Evolutionary conservation across 2,329 filamentous ascomycete genomes (phyloP).

Genomic region (Metarhizium robertsii): DNA sequence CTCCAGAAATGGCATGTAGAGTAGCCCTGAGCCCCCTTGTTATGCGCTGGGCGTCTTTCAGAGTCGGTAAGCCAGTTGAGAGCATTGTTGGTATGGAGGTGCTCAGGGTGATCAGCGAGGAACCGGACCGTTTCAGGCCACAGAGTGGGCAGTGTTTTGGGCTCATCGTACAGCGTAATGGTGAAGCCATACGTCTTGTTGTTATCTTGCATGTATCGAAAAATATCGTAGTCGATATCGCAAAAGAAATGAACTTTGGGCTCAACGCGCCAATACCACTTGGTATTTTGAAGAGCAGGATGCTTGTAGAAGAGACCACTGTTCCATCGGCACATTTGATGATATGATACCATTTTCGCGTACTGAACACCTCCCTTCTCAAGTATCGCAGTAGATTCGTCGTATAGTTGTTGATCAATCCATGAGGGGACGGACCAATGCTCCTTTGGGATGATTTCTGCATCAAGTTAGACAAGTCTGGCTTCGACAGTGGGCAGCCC

Average conservation of each 20-base stretch:
- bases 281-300: conserved; percentile 68
- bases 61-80: conserved; percentile 81
- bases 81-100: conserved; percentile 76
- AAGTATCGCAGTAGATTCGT: conserved; percentile 75
- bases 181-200: conserved; percentile 99
- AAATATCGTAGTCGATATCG: conserved; percentile 96
- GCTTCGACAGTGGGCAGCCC: background rate
- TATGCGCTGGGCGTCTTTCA: conserved; percentile 66
- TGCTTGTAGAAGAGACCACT: conserved; percentile 97
- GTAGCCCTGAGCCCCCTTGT: conserved; percentile 77
- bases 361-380: conserved; percentile 85
- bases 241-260: conserved; percentile 99
- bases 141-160: conserved; percentile 73
- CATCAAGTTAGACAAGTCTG: background rate
- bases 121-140: conserved; percentile 98
- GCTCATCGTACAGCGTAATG: conserved; percentile 91
- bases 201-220: conserved; percentile 94
- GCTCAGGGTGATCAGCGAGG: conserved; percentile 71
- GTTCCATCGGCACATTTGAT: conserved; percentile 99
- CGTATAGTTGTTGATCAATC: conserved; percentile 82
- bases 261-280: conserved; percentile 98
- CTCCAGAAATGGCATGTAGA: conserved; percentile 99
- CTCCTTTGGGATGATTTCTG: conserved; percentile 83
- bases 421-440: conserved; percentile 89
- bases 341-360: conserved; percentile 79